Evolutionary conservation across 2,329 filamentous ascomycete species (phyloP).

Genomic region (Sporothrix luriei): DNA sequence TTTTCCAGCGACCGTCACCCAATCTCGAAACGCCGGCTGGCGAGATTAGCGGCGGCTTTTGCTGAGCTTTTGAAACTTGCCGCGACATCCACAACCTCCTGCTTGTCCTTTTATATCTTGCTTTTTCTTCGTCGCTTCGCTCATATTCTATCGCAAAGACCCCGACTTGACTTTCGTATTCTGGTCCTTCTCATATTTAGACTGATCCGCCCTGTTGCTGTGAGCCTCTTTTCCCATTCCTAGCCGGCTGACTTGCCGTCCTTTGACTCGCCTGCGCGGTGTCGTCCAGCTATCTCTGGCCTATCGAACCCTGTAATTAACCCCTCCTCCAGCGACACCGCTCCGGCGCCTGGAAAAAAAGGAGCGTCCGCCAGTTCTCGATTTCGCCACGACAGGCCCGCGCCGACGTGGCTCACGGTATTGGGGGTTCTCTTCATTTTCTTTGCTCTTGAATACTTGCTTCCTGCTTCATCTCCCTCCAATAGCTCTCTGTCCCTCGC

Average conservation of each 20-base stretch:
- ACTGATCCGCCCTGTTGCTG: conserved; percentile 4
- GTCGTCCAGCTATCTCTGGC: background rate
- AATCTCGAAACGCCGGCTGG: conserved; percentile 21
- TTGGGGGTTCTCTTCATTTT: background rate
- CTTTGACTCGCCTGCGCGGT: background rate
- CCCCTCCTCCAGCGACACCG: conserved; percentile 27
- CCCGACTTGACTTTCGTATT: background rate
- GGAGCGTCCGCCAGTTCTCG: background rate
- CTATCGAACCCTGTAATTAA: conserved; percentile 14
- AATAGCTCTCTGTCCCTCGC: background rate
- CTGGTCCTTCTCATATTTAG: background rate
- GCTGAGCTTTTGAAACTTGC: conserved; percentile 16
- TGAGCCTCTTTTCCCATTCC: background rate
- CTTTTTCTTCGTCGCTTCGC: background rate
- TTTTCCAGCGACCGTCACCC: background rate
- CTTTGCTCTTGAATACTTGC: background rate
- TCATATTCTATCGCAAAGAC: background rate
- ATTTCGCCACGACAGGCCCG: conserved; percentile 15
- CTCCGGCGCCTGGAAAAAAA: conserved; percentile 6
- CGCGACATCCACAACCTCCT: background rate
- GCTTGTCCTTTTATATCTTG: background rate
- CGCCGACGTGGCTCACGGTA: background rate
- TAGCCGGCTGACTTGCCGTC: background rate
- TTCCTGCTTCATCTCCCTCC: background rate
- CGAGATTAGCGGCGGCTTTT: background rate